Evolutionary conservation across 768 basidiomycete genomes (phyloP).

Genomic region (Phlebiopsis flavidoalba): DNA sequence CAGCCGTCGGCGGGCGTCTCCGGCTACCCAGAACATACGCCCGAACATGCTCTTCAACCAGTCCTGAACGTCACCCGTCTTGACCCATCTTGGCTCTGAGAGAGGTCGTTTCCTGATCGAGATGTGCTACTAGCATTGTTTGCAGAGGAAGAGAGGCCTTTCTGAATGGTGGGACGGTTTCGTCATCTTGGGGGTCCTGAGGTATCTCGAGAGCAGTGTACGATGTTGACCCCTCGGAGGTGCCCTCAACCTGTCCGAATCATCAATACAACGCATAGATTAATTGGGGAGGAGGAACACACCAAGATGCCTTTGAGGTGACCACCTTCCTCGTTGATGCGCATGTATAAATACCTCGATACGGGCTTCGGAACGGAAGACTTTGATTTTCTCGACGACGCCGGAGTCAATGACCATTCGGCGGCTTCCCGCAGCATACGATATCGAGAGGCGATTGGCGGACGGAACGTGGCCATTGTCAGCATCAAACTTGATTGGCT

Average conservation of each 20-base stretch:
- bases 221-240: constrained; percentile 66
- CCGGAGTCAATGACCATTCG: constrained; percentile 88
- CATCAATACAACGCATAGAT: background rate
- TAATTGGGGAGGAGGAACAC: constrained; percentile 20
- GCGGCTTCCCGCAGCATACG: constrained; percentile 85
- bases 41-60: constrained; percentile 90
- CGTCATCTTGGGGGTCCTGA: constrained; percentile 43
- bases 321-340: constrained; percentile 48
- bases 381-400: constrained; percentile 73
- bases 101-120: constrained; percentile 86
- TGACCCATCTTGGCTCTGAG: constrained; percentile 96
- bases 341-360: constrained; percentile 80
- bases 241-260: constrained; percentile 60
- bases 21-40: constrained; percentile 81
- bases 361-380: constrained; percentile 77
- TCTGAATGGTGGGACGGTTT: constrained; percentile 70
- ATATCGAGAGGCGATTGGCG: constrained; percentile 87
- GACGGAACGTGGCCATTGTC: constrained; percentile 46
- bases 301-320: constrained; percentile 75
- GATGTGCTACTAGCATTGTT: constrained; percentile 64
- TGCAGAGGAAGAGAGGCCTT: constrained; percentile 47
- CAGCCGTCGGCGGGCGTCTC: constrained; percentile 84
- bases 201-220: constrained; percentile 55
- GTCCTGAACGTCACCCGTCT: constrained; percentile 89
- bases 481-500: constrained; percentile 10